Base-by-base conservation (phyloP, 1,284 basidiomycete genomes). In the Erythrobasidium hasegawianum region DNA sequence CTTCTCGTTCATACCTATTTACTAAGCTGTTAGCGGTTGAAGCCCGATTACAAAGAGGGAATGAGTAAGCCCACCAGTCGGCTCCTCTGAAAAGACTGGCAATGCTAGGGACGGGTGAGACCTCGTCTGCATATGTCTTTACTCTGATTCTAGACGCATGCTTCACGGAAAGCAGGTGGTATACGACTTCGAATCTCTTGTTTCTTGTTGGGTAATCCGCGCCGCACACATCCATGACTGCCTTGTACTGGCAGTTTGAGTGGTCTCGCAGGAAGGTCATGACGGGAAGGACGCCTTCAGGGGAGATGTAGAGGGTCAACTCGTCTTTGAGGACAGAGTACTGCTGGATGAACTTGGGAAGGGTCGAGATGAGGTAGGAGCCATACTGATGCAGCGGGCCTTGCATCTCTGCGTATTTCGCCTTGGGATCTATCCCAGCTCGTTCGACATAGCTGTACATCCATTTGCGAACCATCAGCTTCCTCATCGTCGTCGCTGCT, bases 241-340 rank as follows among this genome's bases (percentile, higher is more conserved):
- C 80, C 81, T 96, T 97, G 83, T 90, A 99, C 77, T 96, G 94
- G 75, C 90, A 93, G 78, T 95, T 90, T 2, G 88, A 85, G 80
- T 99, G 96, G 80, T 99, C 95, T 70, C 94, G 87, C 69, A 99
- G 83, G 83, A 98, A 99, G 18, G 86, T 89, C 72, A 98, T 82
- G 57, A 90, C 86, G 29, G 90, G 93, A 59, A 94, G 77, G 73
- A 98, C 81, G 64, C 84, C 89, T 22, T 86, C 83, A 4, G 96
- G 96, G 0, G 87, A 83, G 76, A 89, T 83, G 80, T 95, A 91
- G 70, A 99, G 83, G 13, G 90, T 89, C 69, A 98, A 83, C 78
- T 98, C 96, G 78, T 98, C 95, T 82, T 94, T 94, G 80, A 93
- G 86, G 55, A 97, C 89, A n/a, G 89, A 91, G 83, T 94, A 96